Evolutionary conservation across 2,329 filamentous ascomycete genomes (phyloP).

Genomic region (Pestalotiopsis sp.): DNA sequence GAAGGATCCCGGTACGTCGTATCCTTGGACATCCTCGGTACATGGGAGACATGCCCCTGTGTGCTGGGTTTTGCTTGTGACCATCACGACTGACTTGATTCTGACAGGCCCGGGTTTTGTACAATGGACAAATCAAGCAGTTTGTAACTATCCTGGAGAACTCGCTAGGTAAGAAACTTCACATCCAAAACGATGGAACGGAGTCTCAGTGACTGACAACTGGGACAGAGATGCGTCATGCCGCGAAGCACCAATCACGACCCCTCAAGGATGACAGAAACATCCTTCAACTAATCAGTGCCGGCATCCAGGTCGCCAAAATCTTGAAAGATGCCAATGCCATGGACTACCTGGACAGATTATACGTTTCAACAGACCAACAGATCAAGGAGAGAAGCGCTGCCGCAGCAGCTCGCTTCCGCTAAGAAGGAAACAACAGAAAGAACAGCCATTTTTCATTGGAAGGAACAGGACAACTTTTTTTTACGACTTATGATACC

Average conservation of each 20-base stretch:
- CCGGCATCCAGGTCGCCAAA: constrained; percentile 84
- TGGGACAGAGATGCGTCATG: constrained; percentile 60
- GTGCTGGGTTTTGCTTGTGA: not conserved
- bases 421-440: constrained; percentile 24
- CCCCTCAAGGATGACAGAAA: constrained; percentile 88
- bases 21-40: not conserved
- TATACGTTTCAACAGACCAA: constrained; percentile 82
- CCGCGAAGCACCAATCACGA: constrained; percentile 80
- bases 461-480: not conserved
- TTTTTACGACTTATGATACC: not conserved
- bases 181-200: not conserved
- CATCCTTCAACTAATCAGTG: constrained; percentile 84
- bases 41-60: not conserved
- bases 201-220: not conserved
- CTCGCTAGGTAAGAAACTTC: constrained; percentile 69
- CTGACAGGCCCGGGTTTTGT: constrained; percentile 68
- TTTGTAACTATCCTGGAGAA: constrained; percentile 88
- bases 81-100: constrained; percentile 1
- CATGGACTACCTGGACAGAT: constrained; percentile 79
- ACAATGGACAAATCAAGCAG: constrained; percentile 90
- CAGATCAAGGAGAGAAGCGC: constrained; percentile 70
- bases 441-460: not conserved
- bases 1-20: constrained; percentile 32
- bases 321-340: constrained; percentile 82
- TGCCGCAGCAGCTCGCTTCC: constrained; percentile 44